Percentiles rank a stretch among this genome's conserved stretches.
phyloP scores from a whole-genome alignment of 225 moss, liverwort and hornwort genomes.

The Thuidium tamariscinum region DNA sequence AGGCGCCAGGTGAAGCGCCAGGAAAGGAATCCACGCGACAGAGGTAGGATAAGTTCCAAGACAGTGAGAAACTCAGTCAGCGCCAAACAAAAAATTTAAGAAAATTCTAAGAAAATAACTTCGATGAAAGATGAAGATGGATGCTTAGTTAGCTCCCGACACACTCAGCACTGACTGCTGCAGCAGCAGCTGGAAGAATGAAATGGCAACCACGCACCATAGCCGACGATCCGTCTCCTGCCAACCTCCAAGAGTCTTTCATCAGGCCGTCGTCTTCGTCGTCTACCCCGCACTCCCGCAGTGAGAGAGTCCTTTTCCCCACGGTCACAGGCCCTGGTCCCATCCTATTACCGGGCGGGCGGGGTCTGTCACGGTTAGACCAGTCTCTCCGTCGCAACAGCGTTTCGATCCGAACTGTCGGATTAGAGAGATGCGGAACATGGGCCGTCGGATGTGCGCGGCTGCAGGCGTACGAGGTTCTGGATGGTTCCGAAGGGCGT shows the following conservation, averaged over 20 bases:
- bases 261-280: background rate
- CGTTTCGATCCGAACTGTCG: background rate
- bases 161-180: background rate
- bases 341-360: background rate
- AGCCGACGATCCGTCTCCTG: background rate
- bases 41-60: background rate
- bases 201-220: background rate
- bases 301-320: background rate
- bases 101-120: background rate
- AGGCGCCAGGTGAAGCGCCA: conserved; percentile 5
- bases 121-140: background rate
- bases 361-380: background rate
- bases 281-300: background rate
- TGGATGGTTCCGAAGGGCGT: background rate
- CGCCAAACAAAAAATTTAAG: background rate
- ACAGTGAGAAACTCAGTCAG: background rate
- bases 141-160: background rate
- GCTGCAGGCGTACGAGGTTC: background rate
- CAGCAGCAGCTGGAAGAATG: background rate
- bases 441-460: background rate
- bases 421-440: background rate
- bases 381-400: no score
- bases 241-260: background rate
- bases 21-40: background rate
- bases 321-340: background rate